These are phyloP conservation scores for Metschnikowia peoriensis DNA, from an alignment of 805 yeast species.

Conservation along the genomic window DNA sequence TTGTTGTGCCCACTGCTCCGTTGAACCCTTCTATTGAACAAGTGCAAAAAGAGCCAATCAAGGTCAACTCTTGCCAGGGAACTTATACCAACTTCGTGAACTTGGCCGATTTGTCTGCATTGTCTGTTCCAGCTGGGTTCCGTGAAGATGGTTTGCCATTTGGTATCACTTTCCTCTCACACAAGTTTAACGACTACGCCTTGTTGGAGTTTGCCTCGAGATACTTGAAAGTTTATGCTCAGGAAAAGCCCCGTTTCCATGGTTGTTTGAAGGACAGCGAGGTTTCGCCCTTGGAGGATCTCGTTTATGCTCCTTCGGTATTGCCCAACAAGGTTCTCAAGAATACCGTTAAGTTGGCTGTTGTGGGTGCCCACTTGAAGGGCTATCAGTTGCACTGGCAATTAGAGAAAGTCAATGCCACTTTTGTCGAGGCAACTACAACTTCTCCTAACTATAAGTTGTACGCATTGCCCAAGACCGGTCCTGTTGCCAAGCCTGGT, in stretches of 20 bases:
- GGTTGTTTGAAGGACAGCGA: constrained; percentile 48
- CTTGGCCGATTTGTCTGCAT: constrained; percentile 87
- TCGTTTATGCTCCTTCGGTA: constrained; percentile 31
- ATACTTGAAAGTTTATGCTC: constrained; percentile 51
- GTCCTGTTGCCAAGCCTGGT: constrained; percentile 90
- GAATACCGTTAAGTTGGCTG: constrained; percentile 65
- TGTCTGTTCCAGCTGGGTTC: constrained; percentile 91
- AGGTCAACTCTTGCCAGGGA: constrained; percentile 87
- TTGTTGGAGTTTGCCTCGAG: constrained; percentile 77
- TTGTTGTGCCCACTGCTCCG: constrained; percentile 93
- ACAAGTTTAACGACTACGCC: constrained; percentile 85
- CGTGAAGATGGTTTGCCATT: constrained; percentile 79
- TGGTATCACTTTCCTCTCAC: constrained; percentile 83
- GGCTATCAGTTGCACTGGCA: constrained; percentile 96
- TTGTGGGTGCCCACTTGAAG: constrained; percentile 91
- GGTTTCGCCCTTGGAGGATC: constrained; percentile 43
- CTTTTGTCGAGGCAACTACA: constrained; percentile 59
- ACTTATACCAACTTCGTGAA: constrained; percentile 98
- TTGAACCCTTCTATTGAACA: constrained; percentile 80
- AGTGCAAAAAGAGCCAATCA: constrained; percentile 73
- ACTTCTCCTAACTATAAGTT: constrained; percentile 72
- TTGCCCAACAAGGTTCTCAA: constrained; percentile 17
- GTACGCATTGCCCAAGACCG: constrained; percentile 78
- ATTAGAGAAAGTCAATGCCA: constrained; percentile 77
- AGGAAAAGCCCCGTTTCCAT: constrained; percentile 48